Base-by-base conservation (phyloP, 1,139 yeast genomes). In the Candida neerlandica region DNA sequence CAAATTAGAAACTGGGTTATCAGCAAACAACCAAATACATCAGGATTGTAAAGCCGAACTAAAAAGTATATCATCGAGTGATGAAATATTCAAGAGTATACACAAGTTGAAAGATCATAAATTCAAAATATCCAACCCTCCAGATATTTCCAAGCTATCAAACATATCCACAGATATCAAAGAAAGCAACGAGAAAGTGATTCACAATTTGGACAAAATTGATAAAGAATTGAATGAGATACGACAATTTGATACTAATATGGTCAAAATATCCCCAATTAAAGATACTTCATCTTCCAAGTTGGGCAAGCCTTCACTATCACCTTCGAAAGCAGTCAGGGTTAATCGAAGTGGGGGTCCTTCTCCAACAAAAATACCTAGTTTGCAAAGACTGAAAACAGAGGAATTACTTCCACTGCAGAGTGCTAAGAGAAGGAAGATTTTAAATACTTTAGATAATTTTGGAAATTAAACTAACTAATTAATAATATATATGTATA, bases 241-340 rank as follows among this genome's bases (percentile, higher is more conserved):
- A 18, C 52, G 51, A 41, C 50, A 48, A 33, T 55, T 51, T 40
- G 55, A 56, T 42, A 50, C 53, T 5, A 46, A 44, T 37, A 46
- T 54, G 10, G 45, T 56, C n/a, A 50, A 50, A 27, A 39, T 51
- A 30, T 50, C 55, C 18, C 53, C 57, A 18, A 33, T 48, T 9
- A 44, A 46, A 40, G 44, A 41, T n/a, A 29, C 18, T 30, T 21
- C 41, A 9, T 27, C 46, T 21, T 38, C 27, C 38, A 16, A 26
- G 15, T 34, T 16, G 42, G 26, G 34, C 34, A 16, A 14, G 26
- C 49, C 49, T 7, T 27, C 23, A 26, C 40, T 44, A 32, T 34
- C 39, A 3, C 43, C 30, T 11, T 34, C 35, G 16, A 21, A 38
- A 15, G 47, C 40, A 18, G 26, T 15, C 7, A 38, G 38, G 30